Percentiles rank a stretch among this genome's conserved stretches.
phyloP scores from a whole-genome alignment of 2,329 filamentous ascomycete species.

The Bipolaris sorokiniana region DNA sequence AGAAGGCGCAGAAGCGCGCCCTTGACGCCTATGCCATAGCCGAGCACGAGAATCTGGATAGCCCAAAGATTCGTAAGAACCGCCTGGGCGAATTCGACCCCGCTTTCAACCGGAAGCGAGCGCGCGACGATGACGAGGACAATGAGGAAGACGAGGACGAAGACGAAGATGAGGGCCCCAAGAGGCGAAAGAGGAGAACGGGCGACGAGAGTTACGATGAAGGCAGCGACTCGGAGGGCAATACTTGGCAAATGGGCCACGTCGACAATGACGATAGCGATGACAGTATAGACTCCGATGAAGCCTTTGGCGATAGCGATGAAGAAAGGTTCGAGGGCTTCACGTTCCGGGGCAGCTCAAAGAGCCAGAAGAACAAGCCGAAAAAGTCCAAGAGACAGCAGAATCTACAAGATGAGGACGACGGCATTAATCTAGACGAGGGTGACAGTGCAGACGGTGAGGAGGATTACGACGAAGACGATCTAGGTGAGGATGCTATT shows the following conservation, averaged over 20 bases:
- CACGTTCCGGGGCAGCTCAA: conserved; percentile 67
- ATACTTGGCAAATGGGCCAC: conserved; percentile 80
- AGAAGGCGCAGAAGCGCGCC: conserved; percentile 59
- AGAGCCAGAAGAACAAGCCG: conserved; percentile 56
- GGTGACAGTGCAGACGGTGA: conserved; percentile 53
- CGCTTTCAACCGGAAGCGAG: conserved; percentile 49
- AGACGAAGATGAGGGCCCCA: conserved; percentile 36
- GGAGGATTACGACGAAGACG: conserved; percentile 62
- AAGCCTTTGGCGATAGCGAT: conserved; percentile 88
- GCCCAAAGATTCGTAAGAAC: conserved; percentile 60
- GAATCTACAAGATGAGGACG: conserved; percentile 30
- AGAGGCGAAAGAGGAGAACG: conserved; percentile 36
- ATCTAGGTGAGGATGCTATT: conserved; percentile 67
- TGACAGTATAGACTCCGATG: conserved; percentile 73
- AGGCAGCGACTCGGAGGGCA: conserved; percentile 83
- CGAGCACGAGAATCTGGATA: conserved; percentile 61
- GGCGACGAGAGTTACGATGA: conserved; percentile 66
- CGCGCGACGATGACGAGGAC: conserved; percentile 58
- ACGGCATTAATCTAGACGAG: conserved; percentile 56
- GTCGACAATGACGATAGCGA: conserved; percentile 69
- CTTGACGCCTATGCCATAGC: conserved; percentile 71
- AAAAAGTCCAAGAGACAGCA: conserved; percentile 42
- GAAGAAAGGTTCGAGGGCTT: conserved; percentile 84
- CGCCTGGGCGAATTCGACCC: conserved; percentile 63
- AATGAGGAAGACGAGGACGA: conserved; percentile 49